These are phyloP conservation scores for Vitis hybrid DNA, from an alignment of 177 flowering plant genomes.

Conservation along the genomic window DNA sequence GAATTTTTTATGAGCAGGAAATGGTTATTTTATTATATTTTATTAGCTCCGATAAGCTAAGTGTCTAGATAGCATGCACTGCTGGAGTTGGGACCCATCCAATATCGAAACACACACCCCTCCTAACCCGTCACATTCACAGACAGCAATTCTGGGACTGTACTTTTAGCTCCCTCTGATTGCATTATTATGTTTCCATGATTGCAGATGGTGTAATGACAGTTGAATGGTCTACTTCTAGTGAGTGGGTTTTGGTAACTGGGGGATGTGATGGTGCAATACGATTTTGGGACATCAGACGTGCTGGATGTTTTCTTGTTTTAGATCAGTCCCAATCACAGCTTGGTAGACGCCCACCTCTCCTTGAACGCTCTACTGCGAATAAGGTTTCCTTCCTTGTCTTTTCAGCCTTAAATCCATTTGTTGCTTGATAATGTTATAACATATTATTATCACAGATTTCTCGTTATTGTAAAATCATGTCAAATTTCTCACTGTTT, in stretches of 20 bases:
- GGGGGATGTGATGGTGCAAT: slow-evolving; percentile 99
- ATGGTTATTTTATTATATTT: no score
- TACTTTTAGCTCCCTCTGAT: slow-evolving; percentile 2
- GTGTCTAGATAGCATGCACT: no score
- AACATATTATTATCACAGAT: not conserved
- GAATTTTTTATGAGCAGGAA: no score
- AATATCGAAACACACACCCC: no score
- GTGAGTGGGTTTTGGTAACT: slow-evolving; percentile 92
- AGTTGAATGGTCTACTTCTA: slow-evolving; percentile 92
- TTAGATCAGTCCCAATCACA: slow-evolving; percentile 88
- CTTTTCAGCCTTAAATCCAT: not conserved
- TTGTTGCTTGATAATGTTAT: not conserved
- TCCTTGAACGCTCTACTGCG: slow-evolving; percentile 35
- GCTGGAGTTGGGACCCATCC: no score
- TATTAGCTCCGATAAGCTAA: no score
- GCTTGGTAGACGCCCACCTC: slow-evolving; percentile 86
- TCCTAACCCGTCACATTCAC: not conserved
- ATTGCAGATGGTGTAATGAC: slow-evolving; percentile 91
- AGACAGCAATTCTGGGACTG: not conserved
- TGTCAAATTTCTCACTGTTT: no score
- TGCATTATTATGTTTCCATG: slow-evolving; percentile 11
- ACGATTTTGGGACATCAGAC: slow-evolving; percentile 99
- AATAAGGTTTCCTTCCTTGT: slow-evolving; percentile 42
- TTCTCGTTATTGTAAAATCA: no score
- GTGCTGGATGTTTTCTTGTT: slow-evolving; percentile 89